Conservation (phyloP, 371 early-diverging fungal species). For the Mortierella sp. region DNA sequence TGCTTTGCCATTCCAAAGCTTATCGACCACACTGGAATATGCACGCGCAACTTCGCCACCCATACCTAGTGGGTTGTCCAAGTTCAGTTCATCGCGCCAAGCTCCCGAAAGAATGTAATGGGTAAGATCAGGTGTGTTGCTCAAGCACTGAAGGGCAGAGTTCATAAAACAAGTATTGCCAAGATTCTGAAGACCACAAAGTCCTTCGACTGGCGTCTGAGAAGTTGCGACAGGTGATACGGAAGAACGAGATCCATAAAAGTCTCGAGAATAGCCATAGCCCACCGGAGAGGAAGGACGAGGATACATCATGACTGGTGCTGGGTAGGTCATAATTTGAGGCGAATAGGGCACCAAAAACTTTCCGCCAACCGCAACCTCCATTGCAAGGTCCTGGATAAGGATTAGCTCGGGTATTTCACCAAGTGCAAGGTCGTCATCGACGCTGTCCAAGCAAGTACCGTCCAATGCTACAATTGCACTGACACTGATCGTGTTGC, state of each 20-base stretch:
- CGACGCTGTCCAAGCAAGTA: constrained; percentile 21
- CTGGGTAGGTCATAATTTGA: constrained; percentile 1
- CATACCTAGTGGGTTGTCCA: constrained; percentile 70
- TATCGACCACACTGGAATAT: constrained; percentile 68
- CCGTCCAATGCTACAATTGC: constrained; percentile 3
- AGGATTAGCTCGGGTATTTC: constrained; percentile 29
- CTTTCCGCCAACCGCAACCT: constrained; percentile 22
- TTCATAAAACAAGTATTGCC: constrained; percentile 95
- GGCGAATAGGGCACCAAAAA: constrained; percentile 13
- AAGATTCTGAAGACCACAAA: constrained; percentile 77
- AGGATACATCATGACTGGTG: not conserved
- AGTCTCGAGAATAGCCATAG: constrained; percentile 12
- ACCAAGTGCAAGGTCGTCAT: constrained; percentile 28
- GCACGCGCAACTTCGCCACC: constrained; percentile 72
- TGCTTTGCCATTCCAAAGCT: constrained; percentile 65
- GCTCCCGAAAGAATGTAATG: constrained; percentile 64
- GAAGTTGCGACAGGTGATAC: no score
- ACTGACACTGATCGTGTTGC: constrained; percentile 27
- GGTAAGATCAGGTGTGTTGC: constrained; percentile 72
- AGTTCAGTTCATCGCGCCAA: constrained; percentile 59
- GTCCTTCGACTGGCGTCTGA: constrained; percentile 50
- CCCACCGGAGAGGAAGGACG: not conserved
- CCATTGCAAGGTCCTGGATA: constrained; percentile 21
- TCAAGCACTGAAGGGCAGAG: constrained; percentile 82
- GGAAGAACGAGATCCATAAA: constrained; percentile 8